phyloP scores from a whole-genome alignment of 352 stramenopile species.

The Phytophthora cajani region DNA sequence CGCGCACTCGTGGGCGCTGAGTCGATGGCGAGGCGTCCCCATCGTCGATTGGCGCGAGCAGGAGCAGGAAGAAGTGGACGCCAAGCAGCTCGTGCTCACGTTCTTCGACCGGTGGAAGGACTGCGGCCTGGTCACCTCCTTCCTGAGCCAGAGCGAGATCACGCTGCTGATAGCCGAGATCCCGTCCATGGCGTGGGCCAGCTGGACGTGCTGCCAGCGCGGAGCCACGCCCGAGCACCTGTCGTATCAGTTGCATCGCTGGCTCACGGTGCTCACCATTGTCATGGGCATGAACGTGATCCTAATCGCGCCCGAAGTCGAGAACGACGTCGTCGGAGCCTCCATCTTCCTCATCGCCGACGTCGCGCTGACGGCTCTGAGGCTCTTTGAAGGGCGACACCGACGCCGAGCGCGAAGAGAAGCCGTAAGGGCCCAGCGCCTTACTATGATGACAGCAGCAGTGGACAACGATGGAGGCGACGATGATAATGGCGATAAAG shows the following conservation, averaged over 20 bases:
- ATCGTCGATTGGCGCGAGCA: constrained; percentile 20
- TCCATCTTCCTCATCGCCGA: constrained; percentile 28
- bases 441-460: constrained; percentile 11
- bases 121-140: constrained; percentile 32
- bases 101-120: constrained; percentile 38
- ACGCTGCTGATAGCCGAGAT: constrained; percentile 19
- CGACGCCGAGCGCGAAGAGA: constrained; percentile 13
- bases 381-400: constrained; percentile 22
- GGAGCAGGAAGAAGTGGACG: constrained; percentile 4
- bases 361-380: constrained; percentile 17
- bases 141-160: constrained; percentile 32
- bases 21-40: constrained; percentile 12
- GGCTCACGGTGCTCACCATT: constrained; percentile 28
- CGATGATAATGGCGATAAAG: not conserved
- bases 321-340: constrained; percentile 22
- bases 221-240: constrained; percentile 23
- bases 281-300: constrained; percentile 30
- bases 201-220: constrained; percentile 23
- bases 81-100: constrained; percentile 26
- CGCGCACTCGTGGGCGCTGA: constrained; percentile 26
- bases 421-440: constrained; percentile 4
- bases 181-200: constrained; percentile 28
- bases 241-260: constrained; percentile 34
- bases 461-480: constrained; percentile 1
- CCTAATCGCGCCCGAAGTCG: constrained; percentile 12